These are phyloP conservation scores for Fraxinus velutina DNA, from an alignment of 305 asterid genomes.

Conservation along the genomic window DNA sequence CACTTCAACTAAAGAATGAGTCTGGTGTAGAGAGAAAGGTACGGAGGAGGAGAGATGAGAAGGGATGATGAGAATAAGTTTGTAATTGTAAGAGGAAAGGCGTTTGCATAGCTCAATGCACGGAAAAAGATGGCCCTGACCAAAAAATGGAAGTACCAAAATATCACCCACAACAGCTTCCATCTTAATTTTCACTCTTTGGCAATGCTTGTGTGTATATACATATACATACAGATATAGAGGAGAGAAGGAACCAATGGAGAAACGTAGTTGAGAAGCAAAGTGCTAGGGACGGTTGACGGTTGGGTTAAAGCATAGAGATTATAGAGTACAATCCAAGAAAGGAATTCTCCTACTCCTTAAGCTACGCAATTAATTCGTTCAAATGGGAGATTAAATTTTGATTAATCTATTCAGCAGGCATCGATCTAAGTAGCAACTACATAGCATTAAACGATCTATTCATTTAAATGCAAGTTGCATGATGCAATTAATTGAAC, in stretches of 20 bases:
- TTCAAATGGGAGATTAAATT: background rate
- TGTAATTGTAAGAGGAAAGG: slow-evolving; percentile 41
- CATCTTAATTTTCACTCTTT: slow-evolving; percentile 23
- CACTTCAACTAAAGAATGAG: slow-evolving; percentile 27
- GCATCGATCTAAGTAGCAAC: too few species aligned
- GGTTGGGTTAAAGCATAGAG: background rate
- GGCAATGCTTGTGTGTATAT: background rate
- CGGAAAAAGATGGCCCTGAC: slow-evolving; percentile 70
- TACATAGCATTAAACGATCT: too few species aligned
- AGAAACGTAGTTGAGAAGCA: background rate
- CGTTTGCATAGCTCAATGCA: slow-evolving; percentile 61
- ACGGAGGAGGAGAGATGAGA: slow-evolving; percentile 64
- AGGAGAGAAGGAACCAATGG: background rate
- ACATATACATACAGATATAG: background rate
- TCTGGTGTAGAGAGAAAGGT: slow-evolving; percentile 36
- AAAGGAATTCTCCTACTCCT: background rate
- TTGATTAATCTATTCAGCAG: background rate
- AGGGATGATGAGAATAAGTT: slow-evolving; percentile 48
- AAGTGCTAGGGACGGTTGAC: background rate
- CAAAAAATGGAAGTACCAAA: slow-evolving; percentile 59
- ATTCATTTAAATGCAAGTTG: too few species aligned
- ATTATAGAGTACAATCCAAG: background rate
- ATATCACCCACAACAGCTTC: slow-evolving; percentile 40
- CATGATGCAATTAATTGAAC: too few species aligned
- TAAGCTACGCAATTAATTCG: background rate